A percentile compares a stretch with the other conserved stretches of the same genome.
Conservation (phyloP, 2,329 filamentous ascomycete genomes). For the Aureobasidium namibiae region DNA sequence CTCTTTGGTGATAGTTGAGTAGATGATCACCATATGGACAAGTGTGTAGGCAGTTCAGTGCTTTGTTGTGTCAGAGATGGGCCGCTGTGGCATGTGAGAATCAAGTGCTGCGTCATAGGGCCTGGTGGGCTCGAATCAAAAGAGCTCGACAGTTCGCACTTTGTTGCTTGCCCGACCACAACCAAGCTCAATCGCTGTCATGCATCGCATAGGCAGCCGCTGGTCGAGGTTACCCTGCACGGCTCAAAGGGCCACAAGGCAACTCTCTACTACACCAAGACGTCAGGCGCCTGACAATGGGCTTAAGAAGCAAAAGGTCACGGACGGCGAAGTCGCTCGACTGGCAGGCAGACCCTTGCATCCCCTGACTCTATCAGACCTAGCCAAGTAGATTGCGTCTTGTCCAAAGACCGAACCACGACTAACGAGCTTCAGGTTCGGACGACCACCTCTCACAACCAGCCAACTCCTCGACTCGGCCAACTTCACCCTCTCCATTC, state of each 20-base stretch:
- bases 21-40: not conserved
- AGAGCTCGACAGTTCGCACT: not conserved
- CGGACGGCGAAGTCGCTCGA: slow-evolving; percentile 67
- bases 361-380: slow-evolving; percentile 73
- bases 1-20: not conserved
- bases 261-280: not conserved
- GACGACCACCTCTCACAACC: slow-evolving; percentile 74
- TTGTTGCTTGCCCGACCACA: not conserved
- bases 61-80: too few species aligned
- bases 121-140: not conserved
- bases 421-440: slow-evolving; percentile 44
- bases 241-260: not conserved
- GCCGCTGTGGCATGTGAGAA: too few species aligned
- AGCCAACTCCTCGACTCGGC: slow-evolving; percentile 78
- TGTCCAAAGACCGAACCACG: not conserved
- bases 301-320: slow-evolving; percentile 36
- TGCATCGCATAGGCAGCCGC: not conserved
- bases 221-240: not conserved
- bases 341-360: slow-evolving; percentile 73
- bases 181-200: not conserved
- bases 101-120: slow-evolving; percentile 4
- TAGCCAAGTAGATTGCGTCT: slow-evolving; percentile 61
- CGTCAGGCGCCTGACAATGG: not conserved
- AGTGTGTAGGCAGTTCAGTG: not conserved
- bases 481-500: slow-evolving; percentile 88